These are phyloP conservation scores for Acanthamoeba royreba DNA, from an alignment of 208 protist species.

Conservation along the genomic window DNA sequence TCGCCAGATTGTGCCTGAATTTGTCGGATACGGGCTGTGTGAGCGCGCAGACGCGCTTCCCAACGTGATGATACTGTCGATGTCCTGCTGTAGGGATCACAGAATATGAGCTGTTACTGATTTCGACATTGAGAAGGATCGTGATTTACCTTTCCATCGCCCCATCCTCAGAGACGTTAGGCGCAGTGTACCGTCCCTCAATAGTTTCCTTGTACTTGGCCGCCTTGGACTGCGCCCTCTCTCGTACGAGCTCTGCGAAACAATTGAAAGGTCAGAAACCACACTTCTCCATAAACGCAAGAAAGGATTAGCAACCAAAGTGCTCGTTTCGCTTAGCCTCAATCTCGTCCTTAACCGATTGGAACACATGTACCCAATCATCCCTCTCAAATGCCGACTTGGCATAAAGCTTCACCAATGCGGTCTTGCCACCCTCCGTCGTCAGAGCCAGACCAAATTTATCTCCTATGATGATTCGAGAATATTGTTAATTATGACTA, in stretches of 20 bases:
- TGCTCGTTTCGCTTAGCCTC: slow-evolving; percentile 1
- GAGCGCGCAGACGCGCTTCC: background rate
- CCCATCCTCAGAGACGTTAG: background rate
- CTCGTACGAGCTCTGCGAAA: background rate
- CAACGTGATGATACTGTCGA: background rate
- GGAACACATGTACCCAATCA: background rate
- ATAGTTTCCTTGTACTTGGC: background rate
- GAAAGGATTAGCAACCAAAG: background rate
- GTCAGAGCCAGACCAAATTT: background rate
- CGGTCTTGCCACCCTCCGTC: background rate
- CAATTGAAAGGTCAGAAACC: background rate
- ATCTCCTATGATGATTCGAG: background rate
- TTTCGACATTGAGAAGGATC: background rate
- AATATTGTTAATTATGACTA: background rate
- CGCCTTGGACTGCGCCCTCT: background rate
- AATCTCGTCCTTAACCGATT: background rate
- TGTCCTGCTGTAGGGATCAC: background rate
- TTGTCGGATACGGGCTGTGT: background rate
- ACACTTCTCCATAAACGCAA: background rate
- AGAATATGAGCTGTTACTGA: background rate
- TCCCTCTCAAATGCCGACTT: background rate
- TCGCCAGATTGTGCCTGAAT: background rate
- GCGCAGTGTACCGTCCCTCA: background rate
- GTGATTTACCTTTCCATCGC: no score
- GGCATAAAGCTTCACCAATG: background rate